These are phyloP conservation scores for Hylodesmum podocarpum DNA, from an alignment of 306 rosid species.

Conservation along the genomic window DNA sequence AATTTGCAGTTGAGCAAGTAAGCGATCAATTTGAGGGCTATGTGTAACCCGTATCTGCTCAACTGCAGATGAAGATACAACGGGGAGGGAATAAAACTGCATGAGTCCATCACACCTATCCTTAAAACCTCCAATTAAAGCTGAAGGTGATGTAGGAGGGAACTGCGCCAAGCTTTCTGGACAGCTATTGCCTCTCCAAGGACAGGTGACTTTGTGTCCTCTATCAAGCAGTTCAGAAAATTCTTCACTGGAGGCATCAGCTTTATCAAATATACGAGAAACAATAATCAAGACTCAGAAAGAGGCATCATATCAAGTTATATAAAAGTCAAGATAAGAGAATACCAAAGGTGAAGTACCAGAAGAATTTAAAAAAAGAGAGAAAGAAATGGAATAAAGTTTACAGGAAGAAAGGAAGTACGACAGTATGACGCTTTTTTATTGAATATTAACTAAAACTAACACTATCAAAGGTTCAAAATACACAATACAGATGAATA, in stretches of 20 bases:
- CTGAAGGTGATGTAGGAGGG: constrained; percentile 92
- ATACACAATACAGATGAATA: constrained; percentile 7
- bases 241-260: constrained; percentile 70
- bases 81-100: constrained; percentile 84
- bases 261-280: constrained; percentile 41
- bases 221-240: constrained; percentile 80
- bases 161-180: constrained; percentile 98
- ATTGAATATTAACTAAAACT: constrained; percentile 6
- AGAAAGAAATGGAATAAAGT: too few species aligned
- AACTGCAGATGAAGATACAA: constrained; percentile 64
- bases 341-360: neutral
- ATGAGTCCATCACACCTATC: constrained; percentile 96
- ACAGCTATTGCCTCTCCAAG: constrained; percentile 98
- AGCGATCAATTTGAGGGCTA: constrained; percentile 65
- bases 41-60: constrained; percentile 77
- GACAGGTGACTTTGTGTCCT: constrained; percentile 75
- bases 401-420: neutral
- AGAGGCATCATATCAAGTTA: constrained; percentile 9
- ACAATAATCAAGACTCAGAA: constrained; percentile 28
- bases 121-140: constrained; percentile 92
- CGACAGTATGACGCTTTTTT: neutral
- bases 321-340: constrained; percentile 13
- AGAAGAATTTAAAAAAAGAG: neutral
- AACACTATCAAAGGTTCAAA: constrained; percentile 6
- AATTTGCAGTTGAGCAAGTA: constrained; percentile 57